Evolutionary conservation across 2,329 filamentous ascomycete species (phyloP).

Genomic region (Aspergillus aculeatus): DNA sequence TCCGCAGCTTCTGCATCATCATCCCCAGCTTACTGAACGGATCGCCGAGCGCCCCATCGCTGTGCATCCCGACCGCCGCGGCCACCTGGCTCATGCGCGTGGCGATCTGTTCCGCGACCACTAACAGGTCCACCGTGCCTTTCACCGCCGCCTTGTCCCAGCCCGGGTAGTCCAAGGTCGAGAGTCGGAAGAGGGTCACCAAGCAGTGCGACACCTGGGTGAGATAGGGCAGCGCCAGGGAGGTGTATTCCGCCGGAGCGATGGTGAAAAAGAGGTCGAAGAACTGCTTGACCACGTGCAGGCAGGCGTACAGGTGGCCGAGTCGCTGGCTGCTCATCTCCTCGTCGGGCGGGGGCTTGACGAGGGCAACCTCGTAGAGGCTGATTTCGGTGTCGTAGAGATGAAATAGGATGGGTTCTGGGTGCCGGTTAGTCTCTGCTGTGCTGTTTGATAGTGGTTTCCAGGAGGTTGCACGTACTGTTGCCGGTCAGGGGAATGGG

Average conservation of each 20-base stretch:
- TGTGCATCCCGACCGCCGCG: slow-evolving; percentile 4
- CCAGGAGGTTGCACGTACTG: background rate
- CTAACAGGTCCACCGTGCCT: slow-evolving; percentile 37
- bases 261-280: slow-evolving; percentile 40
- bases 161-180: slow-evolving; percentile 40
- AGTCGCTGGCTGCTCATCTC: slow-evolving; percentile 14
- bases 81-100: slow-evolving; percentile 13
- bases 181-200: slow-evolving; percentile 42
- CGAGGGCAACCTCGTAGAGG: slow-evolving; percentile 19
- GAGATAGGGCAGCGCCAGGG: slow-evolving; percentile 36
- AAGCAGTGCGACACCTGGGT: slow-evolving; percentile 40
- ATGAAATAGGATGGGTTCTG: slow-evolving; percentile 14
- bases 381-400: slow-evolving; percentile 15
- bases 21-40: slow-evolving; percentile 1
- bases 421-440: background rate
- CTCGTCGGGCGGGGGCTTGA: slow-evolving; percentile 6
- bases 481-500: slow-evolving; percentile 5
- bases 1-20: background rate
- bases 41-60: background rate
- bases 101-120: slow-evolving; percentile 33
- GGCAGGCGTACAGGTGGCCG: slow-evolving; percentile 36
- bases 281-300: slow-evolving; percentile 37
- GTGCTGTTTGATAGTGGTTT: no score
- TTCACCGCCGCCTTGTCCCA: slow-evolving; percentile 45
- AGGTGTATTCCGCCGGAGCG: slow-evolving; percentile 29